Evolutionary conservation across 495 filamentous ascomycete genomes (phyloP).

Genomic region (Neurospora sp.): DNA sequence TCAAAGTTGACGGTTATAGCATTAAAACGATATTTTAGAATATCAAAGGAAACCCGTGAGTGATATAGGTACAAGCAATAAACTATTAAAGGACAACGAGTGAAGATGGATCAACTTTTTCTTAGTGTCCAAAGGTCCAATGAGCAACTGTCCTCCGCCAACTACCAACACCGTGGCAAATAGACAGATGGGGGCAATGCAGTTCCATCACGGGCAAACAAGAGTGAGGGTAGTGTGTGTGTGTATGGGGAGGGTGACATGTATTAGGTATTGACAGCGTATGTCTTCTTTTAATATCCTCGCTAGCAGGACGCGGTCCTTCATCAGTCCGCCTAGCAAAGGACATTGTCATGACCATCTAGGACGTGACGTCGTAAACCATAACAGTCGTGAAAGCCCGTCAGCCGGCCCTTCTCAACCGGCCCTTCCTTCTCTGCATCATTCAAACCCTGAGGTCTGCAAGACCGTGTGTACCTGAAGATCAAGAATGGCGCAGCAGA

Average conservation of each 20-base stretch:
- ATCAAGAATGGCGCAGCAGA: neutral
- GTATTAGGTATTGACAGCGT: slow-evolving; percentile 10
- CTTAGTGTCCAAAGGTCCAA: neutral
- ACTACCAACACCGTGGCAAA: neutral
- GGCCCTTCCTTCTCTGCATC: neutral
- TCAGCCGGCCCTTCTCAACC: neutral
- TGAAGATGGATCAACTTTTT: neutral
- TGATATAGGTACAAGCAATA: neutral
- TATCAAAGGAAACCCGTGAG: neutral
- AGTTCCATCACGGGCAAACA: neutral
- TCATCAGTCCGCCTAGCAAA: slow-evolving; percentile 9
- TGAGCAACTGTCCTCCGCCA: neutral
- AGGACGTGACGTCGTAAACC: slow-evolving; percentile 32
- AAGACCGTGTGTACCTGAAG: neutral
- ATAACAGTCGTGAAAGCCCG: slow-evolving; percentile 26
- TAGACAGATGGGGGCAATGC: neutral
- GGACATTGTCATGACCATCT: slow-evolving; percentile 25
- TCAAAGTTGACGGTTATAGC: neutral
- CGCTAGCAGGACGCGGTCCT: slow-evolving; percentile 1
- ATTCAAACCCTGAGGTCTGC: neutral
- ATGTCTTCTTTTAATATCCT: slow-evolving; percentile 6
- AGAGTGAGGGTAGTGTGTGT: neutral
- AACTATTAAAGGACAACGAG: neutral
- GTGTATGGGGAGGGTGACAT: slow-evolving; percentile 1
- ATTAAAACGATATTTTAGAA: neutral